Conservation (phyloP, 2,329 filamentous ascomycete genomes). For the Ciborinia camelliae region DNA sequence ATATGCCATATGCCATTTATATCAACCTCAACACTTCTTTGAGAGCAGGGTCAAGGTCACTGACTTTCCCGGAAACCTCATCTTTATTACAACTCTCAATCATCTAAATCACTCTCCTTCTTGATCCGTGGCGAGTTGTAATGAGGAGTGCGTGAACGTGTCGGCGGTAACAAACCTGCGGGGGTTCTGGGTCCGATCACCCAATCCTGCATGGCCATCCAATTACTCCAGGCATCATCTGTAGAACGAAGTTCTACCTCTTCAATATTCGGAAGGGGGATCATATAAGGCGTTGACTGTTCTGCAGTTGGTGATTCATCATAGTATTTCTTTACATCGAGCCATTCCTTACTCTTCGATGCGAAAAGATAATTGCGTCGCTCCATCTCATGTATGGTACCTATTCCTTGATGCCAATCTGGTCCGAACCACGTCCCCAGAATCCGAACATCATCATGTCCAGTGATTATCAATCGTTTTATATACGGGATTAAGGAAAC, state of each 20-base stretch:
- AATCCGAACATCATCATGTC: conserved; percentile 82
- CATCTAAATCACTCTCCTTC: conserved; percentile 1
- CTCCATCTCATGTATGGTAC: conserved; percentile 81
- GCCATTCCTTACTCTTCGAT: conserved; percentile 88
- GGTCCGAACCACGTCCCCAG: conserved; percentile 97
- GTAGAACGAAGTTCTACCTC: conserved; percentile 79
- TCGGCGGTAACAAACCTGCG: not conserved
- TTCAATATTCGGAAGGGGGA: conserved; percentile 71
- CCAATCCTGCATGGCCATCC: conserved; percentile 97
- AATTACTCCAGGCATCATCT: conserved; percentile 86
- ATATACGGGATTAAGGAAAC: conserved; percentile 85
- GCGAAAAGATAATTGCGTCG: conserved; percentile 93
- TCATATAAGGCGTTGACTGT: conserved; percentile 73
- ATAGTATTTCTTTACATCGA: conserved; percentile 83
- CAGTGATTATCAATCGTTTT: conserved; percentile 83
- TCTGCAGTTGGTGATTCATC: conserved; percentile 67
- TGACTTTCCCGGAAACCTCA: not conserved
- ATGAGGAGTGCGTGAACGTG: not conserved
- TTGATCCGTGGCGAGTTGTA: conserved; percentile 12
- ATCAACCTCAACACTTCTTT: not conserved
- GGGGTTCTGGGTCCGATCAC: conserved; percentile 72
- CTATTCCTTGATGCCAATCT: conserved; percentile 77
- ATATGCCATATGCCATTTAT: not conserved
- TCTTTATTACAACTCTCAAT: not conserved
- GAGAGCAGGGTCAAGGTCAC: not conserved